Base-by-base conservation (phyloP, 2,329 filamentous ascomycete species). In the Stachybotrys chlorohalonatus region DNA sequence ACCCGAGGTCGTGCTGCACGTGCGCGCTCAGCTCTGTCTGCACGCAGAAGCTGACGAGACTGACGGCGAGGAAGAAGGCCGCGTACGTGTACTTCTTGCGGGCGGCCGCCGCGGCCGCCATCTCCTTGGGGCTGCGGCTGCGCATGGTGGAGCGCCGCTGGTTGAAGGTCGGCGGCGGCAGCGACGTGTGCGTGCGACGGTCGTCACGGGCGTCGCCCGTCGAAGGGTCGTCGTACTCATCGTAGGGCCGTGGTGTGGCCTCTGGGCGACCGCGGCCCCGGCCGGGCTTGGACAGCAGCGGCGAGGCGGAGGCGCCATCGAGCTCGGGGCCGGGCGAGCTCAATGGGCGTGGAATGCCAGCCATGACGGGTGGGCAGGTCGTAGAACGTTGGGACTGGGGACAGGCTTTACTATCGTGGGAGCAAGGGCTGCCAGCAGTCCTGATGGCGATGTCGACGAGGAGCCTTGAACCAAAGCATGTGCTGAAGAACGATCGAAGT, bases 1-100 rank as follows among this genome's bases (percentile, higher is more conserved):
- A 99, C 59, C 88, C 85, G 59, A 96, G 74, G 57, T 94, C 85
- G 68, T 93, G 86, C 74, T 97, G 93, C 57, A 99, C 94, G 73
- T 96, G 92, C 9, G 95, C 86, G 11, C 92, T 93, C 53, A 95
- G 90, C 77, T 97, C 93, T 4, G 94, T 97, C 80, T 99, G 94
- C 6, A 96, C 77, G 51, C 90, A 90, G 69, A 99, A 99, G 66
- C 89, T 87, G 56, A 95, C 75, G 65, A 99, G 77, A 66, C 89
- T 94, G 61, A 96, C 68, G 32, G 87, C 73, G 57, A 99, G 79
- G 71, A 96, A 96, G 61, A 91, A 82, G 52, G 82, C 86, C 1
- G 94, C 93, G 67, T 93, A 90, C 30, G 88, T 86, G 72, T 99
- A 97, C 72, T 90, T 90, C 67, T 83, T 87, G 66, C 83, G 82